Evolutionary conservation across 2,329 filamentous ascomycete species (phyloP), one percentile per base, ranked within the genome.

Genomic region (Aphanoascus verrucosus): DNA sequence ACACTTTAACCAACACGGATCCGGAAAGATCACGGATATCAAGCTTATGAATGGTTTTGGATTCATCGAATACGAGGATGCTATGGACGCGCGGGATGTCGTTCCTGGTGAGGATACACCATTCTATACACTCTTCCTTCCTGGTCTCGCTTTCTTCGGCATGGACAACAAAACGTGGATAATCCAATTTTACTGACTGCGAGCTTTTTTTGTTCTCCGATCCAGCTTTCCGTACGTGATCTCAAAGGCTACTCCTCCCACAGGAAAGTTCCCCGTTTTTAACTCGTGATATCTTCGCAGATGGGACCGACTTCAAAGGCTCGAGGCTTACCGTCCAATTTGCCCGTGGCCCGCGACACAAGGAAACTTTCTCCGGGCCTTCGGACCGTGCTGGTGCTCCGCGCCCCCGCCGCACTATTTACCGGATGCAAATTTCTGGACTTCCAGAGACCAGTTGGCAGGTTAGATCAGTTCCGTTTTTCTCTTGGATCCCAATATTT

Each of bases 381-480:
- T 72, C 78, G 64, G 83, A 85, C 66, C 82, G 83, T 62, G 78
- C 78, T 61, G 64, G 61, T 57, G 77, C 80, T 65, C 84, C 84
- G 61, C 87, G 93, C 67, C 93, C 93, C 60, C 86, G 93, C 68
- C 89, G 93, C 71, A 98, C 93, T 62, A 84, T 89, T 62, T 89
- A 90, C 73, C 86, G 93, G 71, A 97, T 98, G 93, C 85, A 91
- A 73, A 94, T 98, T 68, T 86, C 87, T 77, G 91, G 90, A 77
- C 88, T 98, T 73, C 90, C 91, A 70, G 91, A 97, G 79, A 98
- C 93, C 79, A 96, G 90, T 83, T 98, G 93, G 93, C 93, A 98
- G 93, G 93, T 98, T 85, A 93, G 93, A 60, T 64, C 64, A 67
- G 59, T 50, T 60, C 62, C 62, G 62, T 63, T 65, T 52, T 58